Conservation (phyloP, 2,329 filamentous ascomycete species). For the Cordyceps cicadae region DNA sequence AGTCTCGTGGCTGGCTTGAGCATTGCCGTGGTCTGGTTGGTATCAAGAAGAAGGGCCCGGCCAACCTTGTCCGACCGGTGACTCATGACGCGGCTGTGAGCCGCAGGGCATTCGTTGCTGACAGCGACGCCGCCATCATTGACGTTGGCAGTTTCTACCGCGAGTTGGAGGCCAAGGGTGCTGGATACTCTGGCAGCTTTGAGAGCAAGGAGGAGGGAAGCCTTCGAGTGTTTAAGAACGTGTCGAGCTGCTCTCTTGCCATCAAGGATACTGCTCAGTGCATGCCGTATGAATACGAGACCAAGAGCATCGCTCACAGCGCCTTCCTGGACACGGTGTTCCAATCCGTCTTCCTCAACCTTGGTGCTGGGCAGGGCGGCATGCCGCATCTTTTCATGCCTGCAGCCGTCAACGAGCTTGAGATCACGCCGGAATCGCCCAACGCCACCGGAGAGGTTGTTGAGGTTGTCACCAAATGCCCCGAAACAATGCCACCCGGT, state of each 20-base stretch:
- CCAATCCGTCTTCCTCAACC: constrained; percentile 31
- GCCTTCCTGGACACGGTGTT: constrained; percentile 38
- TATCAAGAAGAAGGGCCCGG: constrained; percentile 20
- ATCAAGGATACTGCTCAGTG: constrained; percentile 33
- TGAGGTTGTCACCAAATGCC: constrained; percentile 20
- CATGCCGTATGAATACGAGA: constrained; percentile 39
- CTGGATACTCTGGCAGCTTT: constrained; percentile 21
- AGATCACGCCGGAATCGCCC: constrained; percentile 20
- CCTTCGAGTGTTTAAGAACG: constrained; percentile 14
- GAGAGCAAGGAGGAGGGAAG: constrained; percentile 11
- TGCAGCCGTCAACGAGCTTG: constrained; percentile 23
- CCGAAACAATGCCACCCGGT: constrained; percentile 17
- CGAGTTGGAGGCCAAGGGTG: constrained; percentile 19
- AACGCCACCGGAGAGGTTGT: constrained; percentile 21
- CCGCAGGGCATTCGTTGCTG: constrained; percentile 12
- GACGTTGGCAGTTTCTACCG: constrained; percentile 18
- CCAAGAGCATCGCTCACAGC: constrained; percentile 36
- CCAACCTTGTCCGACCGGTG: constrained; percentile 18
- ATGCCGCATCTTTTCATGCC: constrained; percentile 31
- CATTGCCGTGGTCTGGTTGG: constrained; percentile 48
- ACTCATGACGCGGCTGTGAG: constrained; percentile 8
- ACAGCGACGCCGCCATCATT: constrained; percentile 7
- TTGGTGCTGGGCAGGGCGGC: constrained; percentile 25
- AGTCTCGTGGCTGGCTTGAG: constrained; percentile 46
- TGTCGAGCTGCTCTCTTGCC: constrained; percentile 22